Base-by-base conservation (phyloP, 129 eudicot genomes). In the Flaveria sonorensis region DNA sequence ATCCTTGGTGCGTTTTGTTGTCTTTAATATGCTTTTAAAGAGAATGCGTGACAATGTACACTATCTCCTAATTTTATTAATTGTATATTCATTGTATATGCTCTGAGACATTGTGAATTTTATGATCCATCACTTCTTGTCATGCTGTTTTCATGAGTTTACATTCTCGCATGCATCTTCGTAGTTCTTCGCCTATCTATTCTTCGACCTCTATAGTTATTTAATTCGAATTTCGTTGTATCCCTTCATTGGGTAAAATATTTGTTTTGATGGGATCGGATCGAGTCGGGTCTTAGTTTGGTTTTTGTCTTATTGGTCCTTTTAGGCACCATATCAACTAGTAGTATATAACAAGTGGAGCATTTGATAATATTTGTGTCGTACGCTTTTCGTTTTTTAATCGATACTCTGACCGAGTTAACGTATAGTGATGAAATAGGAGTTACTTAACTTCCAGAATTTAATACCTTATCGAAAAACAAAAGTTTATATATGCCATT, bases 361-460 rank as follows among this genome's bases (percentile, higher is more conserved):
- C 40, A 60, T 60, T 60, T 60, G 66, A 60, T 20, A 23, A 60
- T 60, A 21, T 60, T 10, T 60, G 6, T 62, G 14, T 26, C 42
- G 42, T 62, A 26, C 68, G 3, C 68, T 62, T 62, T 62, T 9
- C 43, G 42, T 62, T 62, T 5, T 62, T 13, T 62, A 62, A 62
- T 62, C 43, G 19, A 28, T 62, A 62, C 19, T 62, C 28, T 62
- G 42, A 62, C 43, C 4, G 68, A 62, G 10, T 28, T 62, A 62
- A 12, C 68, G 42, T n/a, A 24, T 62, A 30, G 68, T 28, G 20
- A 62, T 13, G 42, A 30, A 24, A 26, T 28, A 62, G 28, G 39
- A 60, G 19, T 62, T 62, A 62, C 28, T 56, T 62, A 28, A 62
- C 68, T 26, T 62, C 10, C 8, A 9, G 26, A 62, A 28, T 11